These are phyloP conservation scores for Deuterostichococcus epilithicus DNA, from an alignment of 139 green algal species.

Conservation along the genomic window DNA sequence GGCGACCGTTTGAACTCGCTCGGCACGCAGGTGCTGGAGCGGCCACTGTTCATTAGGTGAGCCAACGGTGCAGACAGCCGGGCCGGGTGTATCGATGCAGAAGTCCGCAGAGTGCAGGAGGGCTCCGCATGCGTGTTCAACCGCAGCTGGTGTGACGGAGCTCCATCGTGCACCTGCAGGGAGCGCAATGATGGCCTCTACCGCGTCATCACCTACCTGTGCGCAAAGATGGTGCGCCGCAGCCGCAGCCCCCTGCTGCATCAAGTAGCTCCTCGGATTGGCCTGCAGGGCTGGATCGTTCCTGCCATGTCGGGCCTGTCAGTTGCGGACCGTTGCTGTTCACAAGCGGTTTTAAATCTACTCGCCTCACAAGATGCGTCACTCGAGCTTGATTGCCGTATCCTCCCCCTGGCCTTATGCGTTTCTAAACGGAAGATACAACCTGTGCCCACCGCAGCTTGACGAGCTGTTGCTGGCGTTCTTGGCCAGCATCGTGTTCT, in stretches of 20 bases:
- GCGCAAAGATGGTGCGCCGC: constrained; percentile 66
- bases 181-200: constrained; percentile 80
- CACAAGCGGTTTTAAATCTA: constrained; percentile 46
- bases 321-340: no score
- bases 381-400: no score
- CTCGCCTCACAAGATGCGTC: no score
- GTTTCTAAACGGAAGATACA: no score
- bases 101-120: no score
- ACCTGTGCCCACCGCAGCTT: no score
- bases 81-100: not conserved
- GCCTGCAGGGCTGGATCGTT: no score
- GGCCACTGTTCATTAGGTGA: constrained; percentile 62
- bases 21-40: constrained; percentile 74
- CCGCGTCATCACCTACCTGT: constrained; percentile 72
- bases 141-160: not conserved
- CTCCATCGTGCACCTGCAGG: constrained; percentile 1
- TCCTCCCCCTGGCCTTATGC: no score
- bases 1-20: no score
- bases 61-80: not conserved
- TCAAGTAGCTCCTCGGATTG: no score
- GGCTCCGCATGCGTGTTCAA: not conserved
- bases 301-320: no score
- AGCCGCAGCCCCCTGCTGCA: no score
- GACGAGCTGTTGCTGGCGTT: constrained; percentile 20
- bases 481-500: constrained; percentile 27